Evolutionary conservation across 768 basidiomycete species (phyloP), one percentile per base, ranked within the genome.

Genomic region (Thelephora ganbajun): DNA sequence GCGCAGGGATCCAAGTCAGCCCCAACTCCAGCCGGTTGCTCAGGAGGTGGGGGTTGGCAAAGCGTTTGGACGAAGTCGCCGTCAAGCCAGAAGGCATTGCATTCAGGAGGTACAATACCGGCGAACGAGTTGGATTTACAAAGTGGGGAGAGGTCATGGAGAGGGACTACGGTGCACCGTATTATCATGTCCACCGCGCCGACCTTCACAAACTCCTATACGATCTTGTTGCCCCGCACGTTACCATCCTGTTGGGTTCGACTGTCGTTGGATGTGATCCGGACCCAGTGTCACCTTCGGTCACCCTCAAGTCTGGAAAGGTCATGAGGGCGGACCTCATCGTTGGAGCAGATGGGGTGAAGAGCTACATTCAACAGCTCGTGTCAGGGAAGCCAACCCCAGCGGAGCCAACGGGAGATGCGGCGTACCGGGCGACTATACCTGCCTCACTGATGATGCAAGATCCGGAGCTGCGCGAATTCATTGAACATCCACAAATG

Each of bases 401-500:
- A 0, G 68, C 68, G 0, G 52, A 54, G 7, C 66, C 75, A 3
- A 81, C 81, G 0, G 81, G 79, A 0, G 78, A 83, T 53, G 73
- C 76, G 0, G 80, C 77, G 0, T 82, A 79, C 54, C 69, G 80
- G 44, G 73, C 75, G 4, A 63, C 71, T 23, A 63, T 82, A 33
- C 64, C 72, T 2, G 66, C 75, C 0, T 62, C 56, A 34, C 42
- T 63, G 1, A 62, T 81, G 57, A 48, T 75, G 11, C 54, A 57
- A 9, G 75, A 83, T 51, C 74, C 74, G 0, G 74, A 76, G 5
- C 64, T 83, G 22, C 65, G 60, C 49, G 48, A 57, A 1, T 62
- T 83, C 11, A 66, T 79, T 0, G 76, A 81, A 12, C 59, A 54
- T 1, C 64, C 71, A 0, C 71, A 76, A 48, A 71, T 75, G 66